Evolutionary conservation across 2,329 filamentous ascomycete species (phyloP).

Genomic region (Alternaria infectoria): DNA sequence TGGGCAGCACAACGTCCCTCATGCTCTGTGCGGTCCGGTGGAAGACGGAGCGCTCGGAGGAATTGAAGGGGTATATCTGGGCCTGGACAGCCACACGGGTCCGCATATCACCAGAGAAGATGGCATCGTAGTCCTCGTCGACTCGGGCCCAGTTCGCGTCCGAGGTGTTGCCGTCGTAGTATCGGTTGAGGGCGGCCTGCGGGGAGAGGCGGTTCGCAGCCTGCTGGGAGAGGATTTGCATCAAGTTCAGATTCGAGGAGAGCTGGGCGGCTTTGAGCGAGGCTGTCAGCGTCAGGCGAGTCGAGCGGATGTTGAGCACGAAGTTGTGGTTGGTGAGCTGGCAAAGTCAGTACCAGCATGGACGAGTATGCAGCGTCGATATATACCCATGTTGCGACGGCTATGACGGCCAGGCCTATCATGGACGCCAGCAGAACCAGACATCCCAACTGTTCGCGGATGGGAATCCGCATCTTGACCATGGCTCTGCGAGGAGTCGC

Average conservation of each 20-base stretch:
- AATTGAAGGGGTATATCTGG: constrained; percentile 73
- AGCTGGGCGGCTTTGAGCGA: constrained; percentile 86
- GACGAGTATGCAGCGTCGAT: background rate
- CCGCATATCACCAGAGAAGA: constrained; percentile 65
- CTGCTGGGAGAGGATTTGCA: constrained; percentile 75
- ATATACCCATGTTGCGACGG: constrained; percentile 71
- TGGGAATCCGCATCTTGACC: constrained; percentile 78
- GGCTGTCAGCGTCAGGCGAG: constrained; percentile 76
- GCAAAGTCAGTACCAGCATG: constrained; percentile 11
- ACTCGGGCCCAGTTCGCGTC: constrained; percentile 67
- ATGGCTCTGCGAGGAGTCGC: constrained; percentile 20
- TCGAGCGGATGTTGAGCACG: constrained; percentile 62
- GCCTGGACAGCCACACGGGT: constrained; percentile 68
- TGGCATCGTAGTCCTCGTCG: constrained; percentile 70
- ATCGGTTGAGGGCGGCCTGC: constrained; percentile 59
- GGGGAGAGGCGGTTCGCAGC: constrained; percentile 69
- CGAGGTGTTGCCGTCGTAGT: constrained; percentile 62
- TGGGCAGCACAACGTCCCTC: constrained; percentile 66
- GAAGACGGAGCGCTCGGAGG: constrained; percentile 55
- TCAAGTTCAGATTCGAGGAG: constrained; percentile 76
- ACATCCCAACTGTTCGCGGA: constrained; percentile 83
- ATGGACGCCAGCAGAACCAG: constrained; percentile 79
- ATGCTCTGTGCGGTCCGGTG: constrained; percentile 56
- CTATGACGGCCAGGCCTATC: constrained; percentile 75
- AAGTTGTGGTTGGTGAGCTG: constrained; percentile 67